A percentile compares a stretch with the other conserved stretches of the same genome.
These are phyloP conservation scores for Zanthoxylum bungeanum DNA, from an alignment of 345 rosid species.

Conservation along the genomic window DNA sequence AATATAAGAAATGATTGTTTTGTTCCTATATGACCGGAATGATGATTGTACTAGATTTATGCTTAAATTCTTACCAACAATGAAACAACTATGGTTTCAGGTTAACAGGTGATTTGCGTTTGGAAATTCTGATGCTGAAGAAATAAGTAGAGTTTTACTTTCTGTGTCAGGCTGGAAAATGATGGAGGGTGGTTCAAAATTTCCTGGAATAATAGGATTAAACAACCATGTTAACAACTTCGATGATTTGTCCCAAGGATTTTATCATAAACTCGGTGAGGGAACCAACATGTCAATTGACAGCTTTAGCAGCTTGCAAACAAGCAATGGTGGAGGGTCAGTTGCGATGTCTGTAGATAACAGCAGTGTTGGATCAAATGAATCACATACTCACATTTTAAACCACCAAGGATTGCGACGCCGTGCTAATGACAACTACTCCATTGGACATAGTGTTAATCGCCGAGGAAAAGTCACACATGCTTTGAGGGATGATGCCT, in stretches of 20 bases:
- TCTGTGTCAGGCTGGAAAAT: slow-evolving; percentile 13
- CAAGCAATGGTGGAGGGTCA: slow-evolving; percentile 44
- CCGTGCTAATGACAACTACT: slow-evolving; percentile 32
- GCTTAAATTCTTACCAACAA: no score
- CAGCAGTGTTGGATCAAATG: slow-evolving; percentile 46
- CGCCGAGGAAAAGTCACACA: slow-evolving; percentile 32
- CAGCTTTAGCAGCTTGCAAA: slow-evolving; percentile 41
- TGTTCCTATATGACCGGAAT: no score
- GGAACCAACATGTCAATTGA: slow-evolving; percentile 46
- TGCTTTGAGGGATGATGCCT: slow-evolving; percentile 39
- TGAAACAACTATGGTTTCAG: slow-evolving; percentile 10
- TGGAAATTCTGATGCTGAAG: slow-evolving; percentile 22
- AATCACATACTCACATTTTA: slow-evolving; percentile 42
- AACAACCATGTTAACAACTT: slow-evolving; percentile 29
- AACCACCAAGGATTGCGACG: slow-evolving; percentile 42
- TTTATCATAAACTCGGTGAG: slow-evolving; percentile 41
- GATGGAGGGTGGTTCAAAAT: slow-evolving; percentile 42
- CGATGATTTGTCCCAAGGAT: slow-evolving; percentile 39
- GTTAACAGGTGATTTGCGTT: not conserved
- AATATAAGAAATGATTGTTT: no score
- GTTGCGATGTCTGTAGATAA: slow-evolving; percentile 42
- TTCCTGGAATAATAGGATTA: slow-evolving; percentile 34
- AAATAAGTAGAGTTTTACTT: not conserved
- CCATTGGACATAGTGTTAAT: slow-evolving; percentile 30
- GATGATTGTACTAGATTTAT: no score